These are phyloP conservation scores for Aspergillus sp. DNA, from an alignment of 2,329 filamentous ascomycete genomes.

Conservation along the genomic window DNA sequence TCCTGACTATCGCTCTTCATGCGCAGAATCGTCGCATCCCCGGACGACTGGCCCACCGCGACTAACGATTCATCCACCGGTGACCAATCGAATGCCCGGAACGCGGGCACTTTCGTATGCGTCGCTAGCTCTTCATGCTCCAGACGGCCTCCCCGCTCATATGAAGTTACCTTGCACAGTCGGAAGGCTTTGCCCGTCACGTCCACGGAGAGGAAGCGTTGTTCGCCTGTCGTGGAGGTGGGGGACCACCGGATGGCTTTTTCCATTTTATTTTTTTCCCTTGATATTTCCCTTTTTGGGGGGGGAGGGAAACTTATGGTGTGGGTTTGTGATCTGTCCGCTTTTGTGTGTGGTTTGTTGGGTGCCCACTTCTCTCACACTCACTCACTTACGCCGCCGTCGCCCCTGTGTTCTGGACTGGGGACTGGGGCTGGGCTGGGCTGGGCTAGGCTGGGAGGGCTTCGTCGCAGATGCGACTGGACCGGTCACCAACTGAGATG, in stretches of 20 bases:
- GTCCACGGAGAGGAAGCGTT: slow-evolving; percentile 64
- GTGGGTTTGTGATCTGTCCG: not conserved
- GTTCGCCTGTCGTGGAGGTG: slow-evolving; percentile 54
- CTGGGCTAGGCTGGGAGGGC: no score
- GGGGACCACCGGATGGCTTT: slow-evolving; percentile 65
- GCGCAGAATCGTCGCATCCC: slow-evolving; percentile 61
- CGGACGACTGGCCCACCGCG: slow-evolving; percentile 62
- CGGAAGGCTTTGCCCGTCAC: slow-evolving; percentile 61
- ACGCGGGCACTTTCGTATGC: slow-evolving; percentile 59
- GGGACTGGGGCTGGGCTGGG: not conserved
- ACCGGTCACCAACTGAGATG: slow-evolving; percentile 4
- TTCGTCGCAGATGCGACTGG: slow-evolving; percentile 8
- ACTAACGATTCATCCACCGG: slow-evolving; percentile 59
- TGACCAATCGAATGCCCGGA: slow-evolving; percentile 68
- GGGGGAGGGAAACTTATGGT: not conserved
- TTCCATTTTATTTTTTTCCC: slow-evolving; percentile 27
- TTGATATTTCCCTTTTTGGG: not conserved
- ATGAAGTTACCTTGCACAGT: slow-evolving; percentile 54
- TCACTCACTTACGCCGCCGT: no score
- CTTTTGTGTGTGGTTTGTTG: not conserved
- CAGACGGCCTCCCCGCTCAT: slow-evolving; percentile 41
- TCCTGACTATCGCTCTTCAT: slow-evolving; percentile 54
- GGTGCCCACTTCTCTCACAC: no score
- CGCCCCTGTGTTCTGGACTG: not conserved
- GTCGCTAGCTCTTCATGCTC: slow-evolving; percentile 56